Evolutionary conservation across 2,329 filamentous ascomycete genomes (phyloP).

Genomic region (Acrodontium crateriforme): DNA sequence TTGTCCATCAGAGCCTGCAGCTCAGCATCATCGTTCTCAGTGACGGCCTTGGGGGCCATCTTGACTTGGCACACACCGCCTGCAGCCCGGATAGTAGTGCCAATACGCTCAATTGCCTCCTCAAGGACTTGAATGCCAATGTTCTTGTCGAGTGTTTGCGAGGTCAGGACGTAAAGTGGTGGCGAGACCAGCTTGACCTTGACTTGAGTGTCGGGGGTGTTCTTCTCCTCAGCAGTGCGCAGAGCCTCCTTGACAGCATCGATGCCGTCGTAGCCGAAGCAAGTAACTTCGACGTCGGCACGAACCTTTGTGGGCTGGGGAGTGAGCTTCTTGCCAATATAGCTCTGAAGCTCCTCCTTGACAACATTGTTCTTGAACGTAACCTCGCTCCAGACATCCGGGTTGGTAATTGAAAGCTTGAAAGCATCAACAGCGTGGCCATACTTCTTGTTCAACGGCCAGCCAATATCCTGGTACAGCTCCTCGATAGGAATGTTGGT

Average conservation of each 20-base stretch:
- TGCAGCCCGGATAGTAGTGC: conserved; percentile 60
- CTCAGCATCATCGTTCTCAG: conserved; percentile 94
- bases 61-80: conserved; percentile 77
- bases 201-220: conserved; percentile 84
- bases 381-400: conserved; percentile 90
- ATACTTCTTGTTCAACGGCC: conserved; percentile 96
- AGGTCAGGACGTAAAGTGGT: conserved; percentile 90
- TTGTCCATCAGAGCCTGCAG: conserved; percentile 98
- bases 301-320: conserved; percentile 98
- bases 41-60: conserved; percentile 99
- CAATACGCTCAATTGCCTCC: conserved; percentile 78
- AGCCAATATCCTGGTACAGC: conserved; percentile 86
- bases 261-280: conserved; percentile 86
- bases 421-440: conserved; percentile 95
- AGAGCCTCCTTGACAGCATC: conserved; percentile 93
- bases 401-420: conserved; percentile 97
- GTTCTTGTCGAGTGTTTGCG: conserved; percentile 86
- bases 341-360: conserved; percentile 78
- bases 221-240: conserved; percentile 78
- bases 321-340: conserved; percentile 93
- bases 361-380: conserved; percentile 75
- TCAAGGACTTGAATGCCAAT: conserved; percentile 73
- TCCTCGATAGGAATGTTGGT: conserved; percentile 86
- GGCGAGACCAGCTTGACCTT: conserved; percentile 98
- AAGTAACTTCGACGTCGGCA: conserved; percentile 92